Conservation (phyloP, 352 stramenopile genomes). For the Plasmopara muralis region DNA sequence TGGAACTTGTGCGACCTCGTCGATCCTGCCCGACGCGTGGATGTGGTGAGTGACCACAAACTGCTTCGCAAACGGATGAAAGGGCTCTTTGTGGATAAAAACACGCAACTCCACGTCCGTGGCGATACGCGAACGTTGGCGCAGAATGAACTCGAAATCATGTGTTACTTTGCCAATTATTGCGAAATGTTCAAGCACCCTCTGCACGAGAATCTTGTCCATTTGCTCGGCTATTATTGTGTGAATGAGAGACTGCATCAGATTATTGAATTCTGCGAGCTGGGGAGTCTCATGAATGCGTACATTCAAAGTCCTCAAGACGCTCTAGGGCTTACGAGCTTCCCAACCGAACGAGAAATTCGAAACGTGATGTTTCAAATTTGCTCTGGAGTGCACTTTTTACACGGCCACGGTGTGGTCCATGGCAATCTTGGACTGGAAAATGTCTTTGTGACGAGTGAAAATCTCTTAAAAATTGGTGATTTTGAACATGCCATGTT, state of each 20-base stretch:
- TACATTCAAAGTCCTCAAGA: slow-evolving; percentile 44
- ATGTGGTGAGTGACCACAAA: slow-evolving; percentile 49
- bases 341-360: slow-evolving; percentile 37
- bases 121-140: slow-evolving; percentile 31
- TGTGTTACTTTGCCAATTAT: slow-evolving; percentile 45
- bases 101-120: slow-evolving; percentile 32
- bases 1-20: slow-evolving; percentile 60
- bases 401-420: slow-evolving; percentile 53
- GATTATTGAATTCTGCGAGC: slow-evolving; percentile 58
- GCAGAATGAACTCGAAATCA: slow-evolving; percentile 56
- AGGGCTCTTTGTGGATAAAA: slow-evolving; percentile 53
- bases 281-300: slow-evolving; percentile 41
- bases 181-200: slow-evolving; percentile 27
- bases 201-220: slow-evolving; percentile 49
- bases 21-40: slow-evolving; percentile 43
- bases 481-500: slow-evolving; percentile 62
- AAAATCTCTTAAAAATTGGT: slow-evolving; percentile 55
- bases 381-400: slow-evolving; percentile 52
- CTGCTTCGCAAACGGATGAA: slow-evolving; percentile 40
- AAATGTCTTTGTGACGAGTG: slow-evolving; percentile 63
- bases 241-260: slow-evolving; percentile 44
- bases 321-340: slow-evolving; percentile 31
- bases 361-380: slow-evolving; percentile 76
- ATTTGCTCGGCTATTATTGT: slow-evolving; percentile 44
- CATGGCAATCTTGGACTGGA: slow-evolving; percentile 67